Base-by-base conservation (phyloP, 2,329 filamentous ascomycete genomes). In the Didymella glomerata region DNA sequence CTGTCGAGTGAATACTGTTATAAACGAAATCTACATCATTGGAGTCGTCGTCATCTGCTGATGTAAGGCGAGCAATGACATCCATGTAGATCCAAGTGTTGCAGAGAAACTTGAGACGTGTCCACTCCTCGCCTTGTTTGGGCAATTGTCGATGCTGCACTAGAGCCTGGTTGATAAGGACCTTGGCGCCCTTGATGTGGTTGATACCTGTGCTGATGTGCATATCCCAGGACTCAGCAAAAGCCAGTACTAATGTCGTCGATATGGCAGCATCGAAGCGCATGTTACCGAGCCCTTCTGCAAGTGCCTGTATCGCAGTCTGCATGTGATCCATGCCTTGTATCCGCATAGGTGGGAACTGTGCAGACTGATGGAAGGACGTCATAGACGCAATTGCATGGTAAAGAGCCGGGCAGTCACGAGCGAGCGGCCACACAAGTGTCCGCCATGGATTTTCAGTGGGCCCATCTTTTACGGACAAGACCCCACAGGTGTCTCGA, bases 61-160 rank as follows among this genome's bases (percentile, higher is more conserved):
- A 87, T 0, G 88, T 90, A 48, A 91, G 77, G 14, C 88, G 84
- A 24, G 88, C 86, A 62, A 91, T 88, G 27, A 91, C 89, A 70
- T 90, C 88, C 84, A 90, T 88, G 68, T 91, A 91, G 8, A 90
- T 82, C 86, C 87, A 91, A 4, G 86, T 86, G 68, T 90, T 90
- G 76, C 87, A 89, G 18, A 91, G 78, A 66, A 91, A 91, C 54
- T 85, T 85, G 24, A 91, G 77, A 8, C 87, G 79, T 38, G 81
- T 77, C 63, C 72, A 70, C 46, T 77, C 74, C 22, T 75, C 71
- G 4, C 81, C 82, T n/a, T 68, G 70, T 48, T 78, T 67, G 40
- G 80, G 77, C 10, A 69, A 66, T 30, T 72, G 72, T 63, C 77
- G 75, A 69, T 84, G 80, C 66, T 81, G 76, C 55, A 78, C 75